A percentile compares a stretch with the other conserved stretches of the same genome.
These are phyloP conservation scores for Linnemannia exigua DNA, from an alignment of 192 early-diverging fungal species.

Conservation along the genomic window DNA sequence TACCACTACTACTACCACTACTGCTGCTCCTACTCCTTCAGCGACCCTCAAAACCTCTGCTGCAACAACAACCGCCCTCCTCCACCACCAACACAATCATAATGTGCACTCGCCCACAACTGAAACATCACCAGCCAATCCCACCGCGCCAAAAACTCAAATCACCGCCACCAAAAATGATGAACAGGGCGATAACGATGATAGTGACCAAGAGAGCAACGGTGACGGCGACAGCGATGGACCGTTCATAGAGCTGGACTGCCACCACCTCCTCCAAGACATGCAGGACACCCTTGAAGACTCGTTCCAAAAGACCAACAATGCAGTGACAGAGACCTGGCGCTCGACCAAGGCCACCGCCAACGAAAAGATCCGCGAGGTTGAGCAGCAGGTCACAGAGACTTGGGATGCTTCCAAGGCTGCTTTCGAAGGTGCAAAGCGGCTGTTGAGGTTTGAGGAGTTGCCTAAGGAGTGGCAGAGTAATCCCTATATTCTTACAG, in stretches of 20 bases:
- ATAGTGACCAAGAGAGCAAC: not conserved
- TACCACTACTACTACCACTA: constrained; percentile 10
- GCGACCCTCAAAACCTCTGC: constrained; percentile 8
- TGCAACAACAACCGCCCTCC: not conserved
- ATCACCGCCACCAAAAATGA: not conserved
- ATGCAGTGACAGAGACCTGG: constrained; percentile 44
- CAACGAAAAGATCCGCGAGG: constrained; percentile 60
- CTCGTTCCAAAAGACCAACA: constrained; percentile 20
- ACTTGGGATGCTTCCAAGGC: constrained; percentile 67
- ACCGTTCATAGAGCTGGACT: constrained; percentile 49
- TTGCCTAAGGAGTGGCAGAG: constrained; percentile 69
- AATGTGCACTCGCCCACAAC: not conserved
- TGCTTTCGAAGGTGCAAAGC: constrained; percentile 61
- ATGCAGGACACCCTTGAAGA: constrained; percentile 26
- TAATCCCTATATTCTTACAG: constrained; percentile 61
- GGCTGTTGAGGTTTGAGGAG: constrained; percentile 66
- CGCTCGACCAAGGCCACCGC: constrained; percentile 58
- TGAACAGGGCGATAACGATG: not conserved
- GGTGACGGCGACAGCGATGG: not conserved
- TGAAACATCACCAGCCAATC: not conserved
- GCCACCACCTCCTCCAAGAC: constrained; percentile 6
- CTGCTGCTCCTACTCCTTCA: constrained; percentile 14
- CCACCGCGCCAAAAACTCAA: not conserved
- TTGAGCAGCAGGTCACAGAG: constrained; percentile 60
- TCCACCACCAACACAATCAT: not conserved